These are phyloP conservation scores for Hericium rajendrae DNA, from an alignment of 768 basidiomycete species.

Conservation along the genomic window DNA sequence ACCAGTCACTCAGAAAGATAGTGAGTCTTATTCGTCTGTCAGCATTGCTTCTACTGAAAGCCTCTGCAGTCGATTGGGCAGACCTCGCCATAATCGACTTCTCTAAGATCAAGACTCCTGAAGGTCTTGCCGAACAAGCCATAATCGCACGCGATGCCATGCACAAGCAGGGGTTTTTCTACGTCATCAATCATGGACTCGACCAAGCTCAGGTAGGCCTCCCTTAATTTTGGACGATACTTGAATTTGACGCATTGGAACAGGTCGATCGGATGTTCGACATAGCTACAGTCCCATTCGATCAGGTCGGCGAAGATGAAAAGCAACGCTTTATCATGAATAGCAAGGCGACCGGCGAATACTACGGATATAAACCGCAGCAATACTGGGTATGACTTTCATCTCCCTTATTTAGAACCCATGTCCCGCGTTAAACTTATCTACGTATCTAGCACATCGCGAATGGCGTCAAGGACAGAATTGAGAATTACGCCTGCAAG, in stretches of 20 bases:
- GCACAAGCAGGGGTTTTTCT: conserved; percentile 33
- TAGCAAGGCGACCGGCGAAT: conserved; percentile 34
- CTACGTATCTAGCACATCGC: conserved; percentile 41
- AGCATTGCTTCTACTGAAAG: background rate
- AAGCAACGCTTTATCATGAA: conserved; percentile 22
- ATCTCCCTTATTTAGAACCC: background rate
- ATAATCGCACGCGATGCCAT: conserved; percentile 24
- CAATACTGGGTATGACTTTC: conserved; percentile 39
- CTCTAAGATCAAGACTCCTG: conserved; percentile 21
- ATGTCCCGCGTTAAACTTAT: background rate
- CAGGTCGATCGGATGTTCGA: conserved; percentile 25
- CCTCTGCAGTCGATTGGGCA: conserved; percentile 25
- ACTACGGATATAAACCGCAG: conserved; percentile 46
- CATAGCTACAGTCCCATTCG: conserved; percentile 27
- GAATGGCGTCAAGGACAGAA: conserved; percentile 50
- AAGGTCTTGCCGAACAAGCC: conserved; percentile 23
- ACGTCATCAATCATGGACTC: conserved; percentile 40
- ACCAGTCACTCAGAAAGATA: conserved; percentile 15
- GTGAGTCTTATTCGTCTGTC: conserved; percentile 7
- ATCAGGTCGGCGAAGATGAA: conserved; percentile 24
- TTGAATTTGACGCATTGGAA: background rate
- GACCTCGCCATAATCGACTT: conserved; percentile 26
- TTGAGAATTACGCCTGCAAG: conserved; percentile 57
- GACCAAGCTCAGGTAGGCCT: conserved; percentile 28
- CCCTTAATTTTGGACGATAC: background rate